Conservation (phyloP, 1,139 yeast genomes). For the Debaryomycetaceae sp. region DNA sequence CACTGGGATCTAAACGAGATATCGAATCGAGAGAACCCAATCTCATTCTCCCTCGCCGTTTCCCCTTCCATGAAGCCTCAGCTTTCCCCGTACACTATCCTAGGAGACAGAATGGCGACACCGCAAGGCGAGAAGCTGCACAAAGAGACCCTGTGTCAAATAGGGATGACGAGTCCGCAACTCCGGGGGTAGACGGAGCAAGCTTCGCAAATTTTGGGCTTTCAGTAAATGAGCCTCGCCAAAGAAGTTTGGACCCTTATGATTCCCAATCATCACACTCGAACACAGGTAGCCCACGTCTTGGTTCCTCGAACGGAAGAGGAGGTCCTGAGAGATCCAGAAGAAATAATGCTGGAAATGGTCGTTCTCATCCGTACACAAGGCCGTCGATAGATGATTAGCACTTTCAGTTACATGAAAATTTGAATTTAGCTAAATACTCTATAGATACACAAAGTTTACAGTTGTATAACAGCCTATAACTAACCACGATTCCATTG, state of each 20-base stretch:
- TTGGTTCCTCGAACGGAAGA: slow-evolving; percentile 12
- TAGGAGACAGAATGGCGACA: slow-evolving; percentile 6
- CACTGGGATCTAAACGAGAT: slow-evolving; percentile 5
- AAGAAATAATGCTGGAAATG: slow-evolving; percentile 12
- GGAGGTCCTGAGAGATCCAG: slow-evolving; percentile 33
- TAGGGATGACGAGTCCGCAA: slow-evolving; percentile 2
- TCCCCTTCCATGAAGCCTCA: slow-evolving; percentile 25
- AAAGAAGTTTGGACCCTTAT: slow-evolving; percentile 1
- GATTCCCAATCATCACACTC: slow-evolving; percentile 2
- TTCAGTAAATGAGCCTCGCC: neutral
- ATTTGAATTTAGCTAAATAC: no score
- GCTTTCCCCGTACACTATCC: slow-evolving; percentile 8
- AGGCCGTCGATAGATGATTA: slow-evolving; percentile 16
- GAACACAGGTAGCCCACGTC: slow-evolving; percentile 1
- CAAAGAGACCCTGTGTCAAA: slow-evolving; percentile 1
- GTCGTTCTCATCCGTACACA: slow-evolving; percentile 29
- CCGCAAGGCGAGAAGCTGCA: slow-evolving; percentile 6
- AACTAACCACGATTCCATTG: no score
- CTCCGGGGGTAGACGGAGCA: slow-evolving; percentile 2
- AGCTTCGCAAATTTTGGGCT: neutral
- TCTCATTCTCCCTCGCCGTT: slow-evolving; percentile 29
- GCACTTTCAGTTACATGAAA: no score
- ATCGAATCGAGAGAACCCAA: slow-evolving; percentile 21
- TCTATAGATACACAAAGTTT: no score
- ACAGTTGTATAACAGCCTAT: no score